A percentile compares a stretch with the other conserved stretches of the same genome.
Conservation (phyloP, 768 basidiomycete genomes). For the Leucocoprinus leucothites region DNA sequence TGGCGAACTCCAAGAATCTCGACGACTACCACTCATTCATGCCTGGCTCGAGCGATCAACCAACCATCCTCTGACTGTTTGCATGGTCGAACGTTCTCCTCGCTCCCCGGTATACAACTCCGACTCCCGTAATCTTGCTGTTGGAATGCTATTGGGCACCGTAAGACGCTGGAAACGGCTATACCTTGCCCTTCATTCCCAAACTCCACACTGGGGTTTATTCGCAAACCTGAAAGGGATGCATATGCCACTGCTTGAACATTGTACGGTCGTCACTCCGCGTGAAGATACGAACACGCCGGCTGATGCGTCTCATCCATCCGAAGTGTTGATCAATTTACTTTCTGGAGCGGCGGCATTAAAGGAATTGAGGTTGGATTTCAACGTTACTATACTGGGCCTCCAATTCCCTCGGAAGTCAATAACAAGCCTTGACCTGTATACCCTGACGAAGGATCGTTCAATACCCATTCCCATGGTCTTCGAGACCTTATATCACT, state of each 20-base stretch:
- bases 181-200: slow-evolving; percentile 5
- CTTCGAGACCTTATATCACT: slow-evolving; percentile 7
- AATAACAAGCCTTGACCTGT: slow-evolving; percentile 5
- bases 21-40: slow-evolving; percentile 7
- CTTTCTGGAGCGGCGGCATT: slow-evolving; percentile 1
- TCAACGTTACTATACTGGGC: background rate
- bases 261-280: slow-evolving; percentile 8
- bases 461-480: slow-evolving; percentile 11
- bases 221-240: slow-evolving; percentile 2
- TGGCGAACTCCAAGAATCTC: slow-evolving; percentile 11
- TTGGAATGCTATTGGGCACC: slow-evolving; percentile 4
- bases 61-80: slow-evolving; percentile 8
- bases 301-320: background rate
- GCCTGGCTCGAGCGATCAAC: slow-evolving; percentile 10
- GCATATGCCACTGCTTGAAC: background rate
- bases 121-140: slow-evolving; percentile 8
- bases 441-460: slow-evolving; percentile 3
- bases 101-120: slow-evolving; percentile 8
- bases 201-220: slow-evolving; percentile 6
- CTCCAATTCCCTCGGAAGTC: slow-evolving; percentile 5
- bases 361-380: slow-evolving; percentile 2
- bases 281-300: background rate
- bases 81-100: slow-evolving; percentile 8
- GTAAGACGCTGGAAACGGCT: slow-evolving; percentile 8
- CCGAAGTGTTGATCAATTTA: background rate